Conservation (phyloP, 1,284 basidiomycete species). For the Phaffia rhodozyma region DNA sequence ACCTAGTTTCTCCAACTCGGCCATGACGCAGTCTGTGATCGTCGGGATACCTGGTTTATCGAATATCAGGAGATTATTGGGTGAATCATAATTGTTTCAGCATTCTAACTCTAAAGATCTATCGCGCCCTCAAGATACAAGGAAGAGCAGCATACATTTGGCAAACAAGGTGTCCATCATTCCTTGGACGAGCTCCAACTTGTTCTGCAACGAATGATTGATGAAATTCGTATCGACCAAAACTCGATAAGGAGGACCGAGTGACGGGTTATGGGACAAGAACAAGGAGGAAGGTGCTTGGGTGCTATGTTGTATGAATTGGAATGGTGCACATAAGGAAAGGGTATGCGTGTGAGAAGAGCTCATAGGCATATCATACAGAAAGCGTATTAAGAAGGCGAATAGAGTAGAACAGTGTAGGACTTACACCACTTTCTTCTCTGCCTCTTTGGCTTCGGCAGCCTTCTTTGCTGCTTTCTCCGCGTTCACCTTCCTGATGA, state of each 20-base stretch:
- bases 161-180: conserved; percentile 99
- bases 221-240: conserved; percentile 99
- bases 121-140: neutral
- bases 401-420: conserved; percentile 11
- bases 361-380: conserved; percentile 15
- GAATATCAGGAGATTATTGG: neutral
- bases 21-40: conserved; percentile 96
- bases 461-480: conserved; percentile 39
- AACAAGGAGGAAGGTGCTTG: conserved; percentile 83
- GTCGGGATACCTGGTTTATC: conserved; percentile 73
- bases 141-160: conserved; percentile 58
- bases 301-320: conserved; percentile 40
- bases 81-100: neutral
- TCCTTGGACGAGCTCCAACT: conserved; percentile 85
- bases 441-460: conserved; percentile 37
- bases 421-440: conserved; percentile 37
- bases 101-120: too few relatives aligned
- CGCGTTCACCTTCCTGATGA: conserved; percentile 38
- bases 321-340: conserved; percentile 13
- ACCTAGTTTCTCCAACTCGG: conserved; percentile 93
- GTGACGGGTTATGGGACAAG: conserved; percentile 87
- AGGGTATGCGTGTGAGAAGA: neutral
- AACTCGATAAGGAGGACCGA: conserved; percentile 93
- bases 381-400: conserved; percentile 22
- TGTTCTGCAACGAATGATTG: conserved; percentile 97